Evolutionary conservation across 257 asterid genomes (phyloP).

Genomic region (Nicotiana benthamiana): DNA sequence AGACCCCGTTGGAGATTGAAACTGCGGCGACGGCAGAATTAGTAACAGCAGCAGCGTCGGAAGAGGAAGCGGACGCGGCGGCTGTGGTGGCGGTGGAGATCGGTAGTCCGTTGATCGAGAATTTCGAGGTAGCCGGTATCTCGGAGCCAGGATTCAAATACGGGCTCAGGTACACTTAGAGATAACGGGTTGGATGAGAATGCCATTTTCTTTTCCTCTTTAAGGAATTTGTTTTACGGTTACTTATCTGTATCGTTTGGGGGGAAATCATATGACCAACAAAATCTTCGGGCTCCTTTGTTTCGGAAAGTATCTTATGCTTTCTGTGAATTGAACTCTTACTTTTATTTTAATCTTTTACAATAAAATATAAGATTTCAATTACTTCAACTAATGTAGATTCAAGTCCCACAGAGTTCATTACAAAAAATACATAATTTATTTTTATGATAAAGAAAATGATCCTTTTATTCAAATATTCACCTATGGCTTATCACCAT

Average conservation of each 20-base stretch:
- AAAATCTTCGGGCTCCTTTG: neutral
- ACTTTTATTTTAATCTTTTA: no score
- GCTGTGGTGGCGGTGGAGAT: slow-evolving; percentile 44
- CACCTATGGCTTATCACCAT: no score
- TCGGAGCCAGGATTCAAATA: slow-evolving; percentile 87
- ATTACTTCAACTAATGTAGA: no score
- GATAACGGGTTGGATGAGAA: slow-evolving; percentile 77
- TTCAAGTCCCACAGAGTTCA: no score
- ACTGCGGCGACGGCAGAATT: slow-evolving; percentile 15
- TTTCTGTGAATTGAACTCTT: no score
- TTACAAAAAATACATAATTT: no score
- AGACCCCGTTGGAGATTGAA: slow-evolving; percentile 25
- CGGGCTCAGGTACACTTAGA: slow-evolving; percentile 76
- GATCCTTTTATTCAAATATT: no score
- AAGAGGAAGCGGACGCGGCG: slow-evolving; percentile 1
- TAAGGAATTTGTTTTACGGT: neutral
- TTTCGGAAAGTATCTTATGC: no score
- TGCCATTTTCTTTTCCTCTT: slow-evolving; percentile 28
- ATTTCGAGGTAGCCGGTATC: slow-evolving; percentile 80
- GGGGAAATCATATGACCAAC: neutral
- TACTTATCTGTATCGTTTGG: neutral
- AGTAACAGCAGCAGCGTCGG: slow-evolving; percentile 11
- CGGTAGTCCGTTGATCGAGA: slow-evolving; percentile 78
- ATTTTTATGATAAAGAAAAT: no score
- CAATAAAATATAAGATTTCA: no score